Evolutionary conservation across 192 early-diverging fungal genomes (phyloP).

Genomic region (Coemansia sp.): DNA sequence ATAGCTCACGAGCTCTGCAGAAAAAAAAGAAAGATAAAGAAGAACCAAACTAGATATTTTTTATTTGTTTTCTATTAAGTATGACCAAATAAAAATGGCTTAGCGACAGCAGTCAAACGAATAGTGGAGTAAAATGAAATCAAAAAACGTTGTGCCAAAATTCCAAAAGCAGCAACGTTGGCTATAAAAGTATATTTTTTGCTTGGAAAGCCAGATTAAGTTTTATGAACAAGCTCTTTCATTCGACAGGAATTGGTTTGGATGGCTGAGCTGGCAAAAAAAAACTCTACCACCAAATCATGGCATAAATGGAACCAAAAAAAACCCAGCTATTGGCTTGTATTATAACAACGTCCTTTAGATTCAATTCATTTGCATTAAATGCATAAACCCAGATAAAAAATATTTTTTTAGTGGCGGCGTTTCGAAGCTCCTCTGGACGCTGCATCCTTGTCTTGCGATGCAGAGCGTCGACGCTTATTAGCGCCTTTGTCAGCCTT

Average conservation of each 20-base stretch:
- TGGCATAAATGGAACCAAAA: too few species aligned
- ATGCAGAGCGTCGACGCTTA: slow-evolving; percentile 50
- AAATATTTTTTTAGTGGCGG: slow-evolving; percentile 26
- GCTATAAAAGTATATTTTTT: not conserved
- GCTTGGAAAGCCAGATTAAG: too few species aligned
- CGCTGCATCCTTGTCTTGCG: slow-evolving; percentile 32
- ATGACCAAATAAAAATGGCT: not conserved
- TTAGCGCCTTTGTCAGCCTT: slow-evolving; percentile 21
- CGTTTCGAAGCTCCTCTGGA: slow-evolving; percentile 35
- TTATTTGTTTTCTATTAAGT: too few species aligned
- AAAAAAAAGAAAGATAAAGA: not conserved
- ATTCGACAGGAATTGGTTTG: too few species aligned
- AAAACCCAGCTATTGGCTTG: too few species aligned
- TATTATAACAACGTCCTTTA: too few species aligned
- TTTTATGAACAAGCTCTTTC: too few species aligned
- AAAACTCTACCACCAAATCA: too few species aligned
- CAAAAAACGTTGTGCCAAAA: not conserved
- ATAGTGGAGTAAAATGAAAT: not conserved
- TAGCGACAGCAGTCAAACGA: not conserved
- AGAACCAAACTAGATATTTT: too few species aligned
- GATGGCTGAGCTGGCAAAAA: too few species aligned
- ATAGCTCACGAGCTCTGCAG: not conserved
- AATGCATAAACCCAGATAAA: not conserved
- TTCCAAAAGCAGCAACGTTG: not conserved
- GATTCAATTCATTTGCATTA: not conserved